Evolutionary conservation across 768 basidiomycete genomes (phyloP).

Genomic region (Mycena rosella): DNA sequence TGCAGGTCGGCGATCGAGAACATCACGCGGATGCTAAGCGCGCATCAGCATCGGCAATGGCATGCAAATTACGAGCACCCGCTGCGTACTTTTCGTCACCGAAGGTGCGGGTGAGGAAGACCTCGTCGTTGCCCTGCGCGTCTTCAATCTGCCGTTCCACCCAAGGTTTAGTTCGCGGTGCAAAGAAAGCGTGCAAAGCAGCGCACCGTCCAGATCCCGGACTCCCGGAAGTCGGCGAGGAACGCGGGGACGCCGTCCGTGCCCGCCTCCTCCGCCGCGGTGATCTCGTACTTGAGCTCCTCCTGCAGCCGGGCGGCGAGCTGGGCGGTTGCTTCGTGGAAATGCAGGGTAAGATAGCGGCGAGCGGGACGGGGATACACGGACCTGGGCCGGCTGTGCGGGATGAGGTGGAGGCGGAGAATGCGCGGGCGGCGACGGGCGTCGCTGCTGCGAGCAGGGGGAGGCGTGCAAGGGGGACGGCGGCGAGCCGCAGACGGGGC

Average conservation of each 20-base stretch:
- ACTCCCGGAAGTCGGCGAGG: constrained; percentile 76
- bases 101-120: constrained; percentile 82
- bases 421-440: constrained; percentile 6
- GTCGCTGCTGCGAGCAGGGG: not conserved
- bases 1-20: constrained; percentile 95
- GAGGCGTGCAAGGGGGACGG: not conserved
- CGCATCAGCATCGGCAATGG: no score
- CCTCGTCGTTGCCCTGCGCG: constrained; percentile 80
- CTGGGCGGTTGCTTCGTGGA: constrained; percentile 74
- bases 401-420: constrained; percentile 6
- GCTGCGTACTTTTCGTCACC: constrained; percentile 88
- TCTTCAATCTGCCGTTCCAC: constrained; percentile 83
- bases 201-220: constrained; percentile 84
- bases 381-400: not conserved
- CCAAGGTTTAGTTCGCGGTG: not conserved
- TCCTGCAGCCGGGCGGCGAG: constrained; percentile 80
- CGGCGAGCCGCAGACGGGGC: not conserved
- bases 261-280: constrained; percentile 59
- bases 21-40: constrained; percentile 82
- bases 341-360: not conserved
- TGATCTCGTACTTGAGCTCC: constrained; percentile 87
- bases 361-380: not conserved
- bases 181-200: not conserved
- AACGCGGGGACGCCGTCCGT: constrained; percentile 73
- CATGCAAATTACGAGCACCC: no score